Base-by-base conservation (phyloP, 768 basidiomycete genomes). In the Suillus lakei region DNA sequence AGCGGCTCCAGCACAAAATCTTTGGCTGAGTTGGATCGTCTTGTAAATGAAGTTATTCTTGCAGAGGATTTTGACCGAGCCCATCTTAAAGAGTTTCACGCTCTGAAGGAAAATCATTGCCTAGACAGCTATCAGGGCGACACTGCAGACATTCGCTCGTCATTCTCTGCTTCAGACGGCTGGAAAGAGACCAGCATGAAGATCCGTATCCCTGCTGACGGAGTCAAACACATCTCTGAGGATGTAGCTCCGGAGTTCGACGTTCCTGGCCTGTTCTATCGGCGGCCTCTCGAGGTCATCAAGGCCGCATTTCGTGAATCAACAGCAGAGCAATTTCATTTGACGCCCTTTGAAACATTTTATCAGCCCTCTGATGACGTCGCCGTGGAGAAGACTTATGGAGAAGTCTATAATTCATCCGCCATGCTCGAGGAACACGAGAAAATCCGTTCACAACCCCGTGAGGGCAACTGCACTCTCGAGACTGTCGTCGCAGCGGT, bases 201-300 rank as follows among this genome's bases (percentile, higher is more conserved):
- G 13, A 68, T 70, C 5, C 1, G 21, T 9, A 43, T 68, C 3
- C 69, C 65, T 0, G 62, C 61, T 8, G 63, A 70, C 4, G 46
- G 61, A 13, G 39, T 51, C 13, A 32, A 41, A 13, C 9, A 39
- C 13, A 13, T 2, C 1, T 39, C 43, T 48, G 23, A 21, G 28
- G 3, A 1, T 5, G 0, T 0, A 3, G 62, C 65, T 0, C 62
- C 60, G 0, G 13, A 32, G 2, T 75, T 78, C 39, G 1, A 36
- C 3, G 66, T 79, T 2, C 70, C 74, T 3, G 79, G 77, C 3
- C 66, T 81, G 2, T 65, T 67, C 16, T 74, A 72, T 60, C 66
- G 73, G 0, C 73, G 70, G 12, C 62, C 77, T 23, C 70, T 67
- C 0, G 66, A 72, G 5, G 69, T 79, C 9, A 67, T 80, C 9